phyloP scores from a whole-genome alignment of 345 rosid genomes.

The Ceriops decandra region DNA sequence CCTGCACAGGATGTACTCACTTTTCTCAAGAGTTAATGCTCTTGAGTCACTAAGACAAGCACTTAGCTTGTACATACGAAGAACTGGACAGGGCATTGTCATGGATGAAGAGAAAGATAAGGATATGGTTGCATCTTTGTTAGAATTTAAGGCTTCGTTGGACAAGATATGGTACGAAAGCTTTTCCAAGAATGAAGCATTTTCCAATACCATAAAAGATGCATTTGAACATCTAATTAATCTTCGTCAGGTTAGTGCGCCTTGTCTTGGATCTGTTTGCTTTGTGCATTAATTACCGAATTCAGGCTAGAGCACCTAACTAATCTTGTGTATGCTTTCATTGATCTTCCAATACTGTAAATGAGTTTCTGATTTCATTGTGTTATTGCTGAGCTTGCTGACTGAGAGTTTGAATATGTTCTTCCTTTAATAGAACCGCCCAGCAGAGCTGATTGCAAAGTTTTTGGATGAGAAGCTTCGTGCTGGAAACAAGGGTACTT shows the following conservation, averaged over 20 bases:
- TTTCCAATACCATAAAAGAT: constrained; percentile 86
- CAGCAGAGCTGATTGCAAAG: constrained; percentile 97
- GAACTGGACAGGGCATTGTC: constrained; percentile 74
- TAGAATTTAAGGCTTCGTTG: constrained; percentile 91
- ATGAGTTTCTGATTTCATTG: background rate
- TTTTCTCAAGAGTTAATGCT: constrained; percentile 77
- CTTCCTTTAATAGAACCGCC: constrained; percentile 68
- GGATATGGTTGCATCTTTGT: constrained; percentile 81
- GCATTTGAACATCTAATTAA: constrained; percentile 92
- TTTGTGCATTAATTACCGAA: background rate
- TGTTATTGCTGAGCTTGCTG: background rate
- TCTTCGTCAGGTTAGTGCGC: constrained; percentile 77
- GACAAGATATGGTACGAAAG: constrained; percentile 93
- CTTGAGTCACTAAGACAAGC: constrained; percentile 86
- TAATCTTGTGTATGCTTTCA: too few species aligned
- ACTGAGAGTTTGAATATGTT: constrained; percentile 17
- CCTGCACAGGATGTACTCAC: constrained; percentile 72
- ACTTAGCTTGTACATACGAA: constrained; percentile 69
- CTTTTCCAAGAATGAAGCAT: constrained; percentile 82
- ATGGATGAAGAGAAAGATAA: constrained; percentile 99
- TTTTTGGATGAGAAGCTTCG: constrained; percentile 98
- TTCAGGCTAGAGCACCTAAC: too few species aligned
- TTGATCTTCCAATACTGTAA: too few species aligned
- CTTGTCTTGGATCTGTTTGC: constrained; percentile 4
- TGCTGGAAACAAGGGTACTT: constrained; percentile 98